Base-by-base conservation (phyloP, 2,329 filamentous ascomycete species). In the Alternaria tenuissima region DNA sequence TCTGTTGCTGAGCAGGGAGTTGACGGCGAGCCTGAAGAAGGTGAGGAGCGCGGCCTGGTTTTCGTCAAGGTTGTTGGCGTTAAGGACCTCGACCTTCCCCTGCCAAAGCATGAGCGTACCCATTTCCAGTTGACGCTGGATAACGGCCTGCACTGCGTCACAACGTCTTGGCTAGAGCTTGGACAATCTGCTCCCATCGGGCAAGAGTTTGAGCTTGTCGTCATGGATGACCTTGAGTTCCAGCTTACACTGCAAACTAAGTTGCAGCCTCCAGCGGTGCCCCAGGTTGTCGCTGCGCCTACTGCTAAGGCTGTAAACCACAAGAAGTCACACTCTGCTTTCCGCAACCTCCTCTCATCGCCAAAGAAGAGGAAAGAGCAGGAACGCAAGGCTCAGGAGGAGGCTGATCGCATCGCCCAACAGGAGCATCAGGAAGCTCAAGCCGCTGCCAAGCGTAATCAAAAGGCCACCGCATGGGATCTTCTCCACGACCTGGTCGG, bases 21-120 rank as follows among this genome's bases (percentile, higher is more conserved):
- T 58, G 85, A 84, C 58, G 85, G 86, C 43, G 82, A 85, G 5
- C 86, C 87, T 9, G 90, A 92, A 55, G 94, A 97, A 59, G 92
- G 89, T 54, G 90, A 89, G 59, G 95, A 99, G 80, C 86, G 95
- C 69, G 95, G 95, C 9, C 86, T 95, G 62, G 85, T 99, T 2
- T 99, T 99, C 72, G 94, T 99, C 67, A 99, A 99, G 83, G 95
- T 99, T n/a, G 91, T 98, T 78, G 94, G 94, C 44, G 93, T 98
- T 65, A 98, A 98, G 78, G 94, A 98, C 71, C 85, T 99, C 38
- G 94, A 97, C 74, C 84, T 98, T 43, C 94, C 95, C 22, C 83
- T 99, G 56, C 94, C 95, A 32, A 91, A 90, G 81, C 94, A 93
- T 95, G 86, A 85, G 80, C 89, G 92, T 55, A 92, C 92, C 3